Evolutionary conservation across 306 rosid genomes (phyloP).

Genomic region (Parietaria judaica): DNA sequence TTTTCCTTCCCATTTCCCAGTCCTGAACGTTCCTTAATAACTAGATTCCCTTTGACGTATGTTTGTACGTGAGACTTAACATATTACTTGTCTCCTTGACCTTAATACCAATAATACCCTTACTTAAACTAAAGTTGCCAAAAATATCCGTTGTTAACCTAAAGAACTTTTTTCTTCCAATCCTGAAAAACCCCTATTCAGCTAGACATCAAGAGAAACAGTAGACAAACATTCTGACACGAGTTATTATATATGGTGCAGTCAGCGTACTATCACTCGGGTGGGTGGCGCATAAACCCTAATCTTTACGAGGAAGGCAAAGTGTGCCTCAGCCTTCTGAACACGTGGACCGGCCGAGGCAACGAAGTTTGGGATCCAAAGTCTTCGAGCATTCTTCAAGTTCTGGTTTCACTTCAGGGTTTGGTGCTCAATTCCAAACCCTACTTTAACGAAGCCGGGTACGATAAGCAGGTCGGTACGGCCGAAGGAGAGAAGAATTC

Average conservation of each 20-base stretch:
- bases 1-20: too few relatives aligned
- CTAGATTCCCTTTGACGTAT: too few relatives aligned
- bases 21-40: too few relatives aligned
- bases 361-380: slow-evolving; percentile 99
- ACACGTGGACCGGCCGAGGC: slow-evolving; percentile 98
- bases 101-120: too few relatives aligned
- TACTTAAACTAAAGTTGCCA: too few relatives aligned
- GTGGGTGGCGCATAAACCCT: slow-evolving; percentile 98
- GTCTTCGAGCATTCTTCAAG: slow-evolving; percentile 98
- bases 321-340: slow-evolving; percentile 96
- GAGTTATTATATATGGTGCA: slow-evolving; percentile 38
- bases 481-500: slow-evolving; percentile 99
- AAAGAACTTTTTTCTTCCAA: too few relatives aligned
- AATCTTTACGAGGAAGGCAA: slow-evolving; percentile 97
- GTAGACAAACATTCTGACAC: slow-evolving; percentile 9
- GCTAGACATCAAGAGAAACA: too few relatives aligned
- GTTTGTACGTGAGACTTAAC: too few relatives aligned
- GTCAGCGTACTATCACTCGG: slow-evolving; percentile 98
- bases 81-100: too few relatives aligned
- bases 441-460: slow-evolving; percentile 97
- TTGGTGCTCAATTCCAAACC: slow-evolving; percentile 92
- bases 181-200: too few relatives aligned
- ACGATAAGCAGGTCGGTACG: slow-evolving; percentile 93
- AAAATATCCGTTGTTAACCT: too few relatives aligned
- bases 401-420: slow-evolving; percentile 95